Percentiles rank a stretch among this genome's conserved stretches.
Conservation (phyloP, 495 filamentous ascomycete genomes). For the Viridothelium virens region DNA sequence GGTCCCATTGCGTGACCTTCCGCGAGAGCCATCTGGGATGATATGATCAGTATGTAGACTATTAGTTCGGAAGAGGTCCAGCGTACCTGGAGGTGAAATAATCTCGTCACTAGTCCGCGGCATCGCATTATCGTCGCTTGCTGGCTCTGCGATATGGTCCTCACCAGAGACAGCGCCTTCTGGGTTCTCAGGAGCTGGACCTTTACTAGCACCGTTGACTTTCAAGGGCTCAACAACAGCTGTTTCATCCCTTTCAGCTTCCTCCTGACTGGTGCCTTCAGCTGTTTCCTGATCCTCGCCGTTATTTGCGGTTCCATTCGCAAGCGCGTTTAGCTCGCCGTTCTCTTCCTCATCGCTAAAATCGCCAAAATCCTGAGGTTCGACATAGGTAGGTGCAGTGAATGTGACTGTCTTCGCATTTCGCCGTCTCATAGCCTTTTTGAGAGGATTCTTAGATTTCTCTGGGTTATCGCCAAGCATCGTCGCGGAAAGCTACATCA, state of each 20-base stretch:
- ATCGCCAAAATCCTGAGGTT: conserved; percentile 85
- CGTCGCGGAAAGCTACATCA: conserved; percentile 66
- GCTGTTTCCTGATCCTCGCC: conserved; percentile 36
- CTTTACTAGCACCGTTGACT: conserved; percentile 25
- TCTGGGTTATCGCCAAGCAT: conserved; percentile 90
- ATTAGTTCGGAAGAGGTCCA: not conserved
- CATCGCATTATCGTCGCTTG: conserved; percentile 22
- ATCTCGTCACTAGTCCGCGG: conserved; percentile 55
- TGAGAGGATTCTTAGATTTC: conserved; percentile 81
- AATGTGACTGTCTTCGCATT: conserved; percentile 89
- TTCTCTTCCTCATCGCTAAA: conserved; percentile 75
- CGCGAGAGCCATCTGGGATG: not conserved
- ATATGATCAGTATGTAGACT: not conserved
- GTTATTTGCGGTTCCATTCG: conserved; percentile 25
- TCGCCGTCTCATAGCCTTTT: conserved; percentile 78
- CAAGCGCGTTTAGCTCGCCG: conserved; percentile 48
- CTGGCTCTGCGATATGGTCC: conserved; percentile 16
- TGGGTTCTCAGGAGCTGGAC: conserved; percentile 12
- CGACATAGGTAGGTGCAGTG: conserved; percentile 74
- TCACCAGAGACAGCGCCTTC: conserved; percentile 26
- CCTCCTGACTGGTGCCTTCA: conserved; percentile 17
- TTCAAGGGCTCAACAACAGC: conserved; percentile 28
- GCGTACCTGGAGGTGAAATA: conserved; percentile 44
- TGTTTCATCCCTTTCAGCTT: conserved; percentile 25
- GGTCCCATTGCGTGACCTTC: conserved; percentile 65